Percentiles rank a stretch among this genome's conserved stretches.
Evolutionary conservation across 148 eudicot species (phyloP).

Genomic region (Gaultheria prostrata): DNA sequence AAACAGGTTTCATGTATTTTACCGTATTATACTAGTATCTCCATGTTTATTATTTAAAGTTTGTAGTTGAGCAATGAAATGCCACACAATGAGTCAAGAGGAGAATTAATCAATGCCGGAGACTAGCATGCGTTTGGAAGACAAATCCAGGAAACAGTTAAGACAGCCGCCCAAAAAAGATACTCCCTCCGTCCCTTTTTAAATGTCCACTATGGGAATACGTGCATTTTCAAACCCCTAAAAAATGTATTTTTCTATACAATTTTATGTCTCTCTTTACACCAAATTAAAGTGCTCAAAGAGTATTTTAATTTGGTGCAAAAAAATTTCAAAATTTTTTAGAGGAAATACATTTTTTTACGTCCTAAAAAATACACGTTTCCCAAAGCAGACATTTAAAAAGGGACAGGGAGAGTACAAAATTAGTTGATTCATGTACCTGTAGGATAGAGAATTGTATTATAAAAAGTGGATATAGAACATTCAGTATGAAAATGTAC

Average conservation of each 20-base stretch:
- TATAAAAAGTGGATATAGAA: not conserved
- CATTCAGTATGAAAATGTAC: not conserved
- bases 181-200: no score
- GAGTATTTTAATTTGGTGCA: no score
- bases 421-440: not conserved
- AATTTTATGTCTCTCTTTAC: no score
- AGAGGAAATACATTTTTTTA: no score
- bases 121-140: not conserved
- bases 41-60: not conserved
- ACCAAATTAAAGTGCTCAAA: no score
- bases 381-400: no score
- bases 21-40: not conserved
- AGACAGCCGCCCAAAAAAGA: not conserved
- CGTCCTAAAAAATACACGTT: no score
- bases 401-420: no score
- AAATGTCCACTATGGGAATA: no score
- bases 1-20: not conserved
- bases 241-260: no score
- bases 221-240: no score
- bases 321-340: no score
- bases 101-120: not conserved
- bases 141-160: not conserved
- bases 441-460: not conserved
- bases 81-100: not conserved
- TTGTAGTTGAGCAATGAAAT: not conserved